phyloP scores from a whole-genome alignment of 306 rosid species.

The Cucumis cinereus region DNA sequence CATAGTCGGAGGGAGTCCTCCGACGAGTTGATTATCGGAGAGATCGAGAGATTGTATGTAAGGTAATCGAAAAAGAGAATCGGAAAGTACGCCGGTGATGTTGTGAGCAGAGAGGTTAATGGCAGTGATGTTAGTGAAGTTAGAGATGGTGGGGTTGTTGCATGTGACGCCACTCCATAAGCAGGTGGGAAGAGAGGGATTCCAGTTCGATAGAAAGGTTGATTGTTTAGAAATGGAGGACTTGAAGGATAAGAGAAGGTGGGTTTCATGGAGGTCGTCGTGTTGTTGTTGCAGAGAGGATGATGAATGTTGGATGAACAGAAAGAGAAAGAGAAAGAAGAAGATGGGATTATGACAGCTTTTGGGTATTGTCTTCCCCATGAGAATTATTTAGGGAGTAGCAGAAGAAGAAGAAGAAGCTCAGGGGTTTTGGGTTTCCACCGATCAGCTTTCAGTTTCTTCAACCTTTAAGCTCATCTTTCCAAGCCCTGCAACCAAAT shows the following conservation, averaged over 20 bases:
- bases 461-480: neutral
- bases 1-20: conserved; percentile 17
- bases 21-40: conserved; percentile 56
- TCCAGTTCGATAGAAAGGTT: conserved; percentile 62
- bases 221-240: conserved; percentile 36
- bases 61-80: conserved; percentile 38
- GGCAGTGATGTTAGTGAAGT: conserved; percentile 23
- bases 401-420: neutral
- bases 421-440: neutral
- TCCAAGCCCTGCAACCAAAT: neutral
- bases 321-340: conserved; percentile 14
- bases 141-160: neutral
- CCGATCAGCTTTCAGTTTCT: neutral
- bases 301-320: conserved; percentile 13
- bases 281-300: conserved; percentile 2
- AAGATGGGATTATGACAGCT: neutral
- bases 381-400: neutral
- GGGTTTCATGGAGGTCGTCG: conserved; percentile 16
- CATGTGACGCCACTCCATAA: conserved; percentile 63
- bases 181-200: conserved; percentile 28
- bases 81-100: conserved; percentile 40
- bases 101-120: conserved; percentile 46
- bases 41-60: conserved; percentile 43
- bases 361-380: conserved; percentile 38
- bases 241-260: conserved; percentile 70